Base-by-base conservation (phyloP, 768 basidiomycete genomes). In the Auriscalpium vulgare region DNA sequence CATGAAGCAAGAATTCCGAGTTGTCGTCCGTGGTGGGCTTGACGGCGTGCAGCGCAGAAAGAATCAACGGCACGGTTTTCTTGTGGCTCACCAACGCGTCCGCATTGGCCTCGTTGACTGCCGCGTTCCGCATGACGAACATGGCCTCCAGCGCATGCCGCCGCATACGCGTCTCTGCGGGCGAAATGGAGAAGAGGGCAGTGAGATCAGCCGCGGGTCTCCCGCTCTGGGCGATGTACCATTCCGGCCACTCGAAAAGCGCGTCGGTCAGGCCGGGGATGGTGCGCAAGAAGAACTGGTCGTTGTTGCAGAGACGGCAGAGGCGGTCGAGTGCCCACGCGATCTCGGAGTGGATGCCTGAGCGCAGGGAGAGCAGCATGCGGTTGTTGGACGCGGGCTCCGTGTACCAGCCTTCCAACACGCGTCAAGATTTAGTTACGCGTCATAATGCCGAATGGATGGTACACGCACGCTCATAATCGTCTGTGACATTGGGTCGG, bases 241-340 rank as follows among this genome's bases (percentile, higher is more conserved):
- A 88, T 65, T 89, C 84, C 3, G 94, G 92, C 87, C 88, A 92
- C 65, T 87, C 88, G 58, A 92, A 87, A 19, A 97, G 75, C 6
- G 85, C 87, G 62, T 92, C 87, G 23, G 89, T 81, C 44, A 95
- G 75, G 9, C 91, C 91, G 0, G 90, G 87, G 51, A 90, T 83
- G 37, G 75, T 74, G 40, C 75, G 77, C 56, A 97, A 77, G 55
- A 81, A 67, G 69, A 95, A 91, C 51, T 83, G 75, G 51, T 94
- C 91, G 62, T 89, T 87, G 62, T 79, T 78, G 62, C 84, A 86
- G n/a, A 91, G 76, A 17, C 89, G 81, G 59, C 87, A 84, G 10
- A 98, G 79, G 49, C 89, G 84, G 62, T 92, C 87, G 40, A 99
- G 79, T 17, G 94, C 90, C 89, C 92, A 97, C 55, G 83, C 83